Evolutionary conservation across 2,329 filamentous ascomycete genomes (phyloP).

Genomic region (Botryotinia narcissicola): DNA sequence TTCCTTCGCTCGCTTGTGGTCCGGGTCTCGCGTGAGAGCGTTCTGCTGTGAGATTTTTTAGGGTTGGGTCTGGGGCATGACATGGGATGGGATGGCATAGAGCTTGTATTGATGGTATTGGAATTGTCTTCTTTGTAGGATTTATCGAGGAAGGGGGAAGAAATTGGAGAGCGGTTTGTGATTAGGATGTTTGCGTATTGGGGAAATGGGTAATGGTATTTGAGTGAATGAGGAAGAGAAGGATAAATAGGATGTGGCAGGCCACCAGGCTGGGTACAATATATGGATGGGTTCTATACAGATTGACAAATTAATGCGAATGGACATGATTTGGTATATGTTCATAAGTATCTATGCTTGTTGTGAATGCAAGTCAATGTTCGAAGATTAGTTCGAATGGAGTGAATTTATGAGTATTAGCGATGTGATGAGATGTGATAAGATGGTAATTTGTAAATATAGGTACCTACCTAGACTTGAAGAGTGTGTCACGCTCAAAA

Average conservation of each 20-base stretch:
- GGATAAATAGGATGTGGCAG: neutral
- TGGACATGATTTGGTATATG: neutral
- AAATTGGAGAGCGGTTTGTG: neutral
- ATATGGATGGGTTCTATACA: neutral
- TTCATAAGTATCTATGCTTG: neutral
- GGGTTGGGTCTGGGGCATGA: neutral
- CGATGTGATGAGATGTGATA: neutral
- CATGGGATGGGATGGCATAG: neutral
- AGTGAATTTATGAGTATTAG: neutral
- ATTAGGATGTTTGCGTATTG: neutral
- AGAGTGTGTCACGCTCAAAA: neutral
- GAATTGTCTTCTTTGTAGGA: neutral
- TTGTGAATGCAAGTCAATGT: neutral
- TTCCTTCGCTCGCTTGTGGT: neutral
- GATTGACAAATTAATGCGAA: neutral
- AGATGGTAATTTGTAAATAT: neutral
- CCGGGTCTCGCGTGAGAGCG: neutral
- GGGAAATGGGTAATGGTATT: neutral
- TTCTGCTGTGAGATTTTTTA: neutral
- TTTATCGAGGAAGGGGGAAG: too few species aligned
- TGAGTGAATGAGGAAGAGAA: neutral
- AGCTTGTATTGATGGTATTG: neutral
- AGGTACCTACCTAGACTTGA: neutral
- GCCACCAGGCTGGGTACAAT: neutral
- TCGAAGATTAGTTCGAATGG: neutral